Conservation (phyloP, 805 yeast species). For the Saturnispora halmiae region DNA sequence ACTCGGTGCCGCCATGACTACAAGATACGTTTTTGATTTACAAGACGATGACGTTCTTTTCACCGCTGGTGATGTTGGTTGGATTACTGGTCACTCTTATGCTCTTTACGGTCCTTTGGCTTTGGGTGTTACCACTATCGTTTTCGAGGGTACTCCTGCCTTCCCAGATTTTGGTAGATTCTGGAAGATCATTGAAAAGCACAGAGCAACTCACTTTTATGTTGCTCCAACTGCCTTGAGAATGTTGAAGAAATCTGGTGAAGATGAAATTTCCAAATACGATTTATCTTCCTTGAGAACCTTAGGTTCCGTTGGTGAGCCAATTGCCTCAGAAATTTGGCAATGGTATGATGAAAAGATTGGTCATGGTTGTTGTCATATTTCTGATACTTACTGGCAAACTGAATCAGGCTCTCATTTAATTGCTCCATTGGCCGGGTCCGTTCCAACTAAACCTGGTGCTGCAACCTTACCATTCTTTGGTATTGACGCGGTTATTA, state of each 20-base stretch:
- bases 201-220: slow-evolving; percentile 90
- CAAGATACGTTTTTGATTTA: slow-evolving; percentile 88
- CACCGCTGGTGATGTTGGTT: slow-evolving; percentile 98
- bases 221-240: slow-evolving; percentile 98
- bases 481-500: slow-evolving; percentile 82
- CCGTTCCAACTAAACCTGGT: slow-evolving; percentile 93
- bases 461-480: slow-evolving; percentile 95
- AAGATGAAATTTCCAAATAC: slow-evolving; percentile 66
- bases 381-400: slow-evolving; percentile 97
- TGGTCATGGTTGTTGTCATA: slow-evolving; percentile 83
- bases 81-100: slow-evolving; percentile 98
- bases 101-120: slow-evolving; percentile 89
- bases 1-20: slow-evolving; percentile 84
- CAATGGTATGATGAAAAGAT: slow-evolving; percentile 93
- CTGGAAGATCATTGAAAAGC: slow-evolving; percentile 91
- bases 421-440: slow-evolving; percentile 91
- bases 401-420: slow-evolving; percentile 96
- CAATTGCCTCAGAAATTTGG: slow-evolving; percentile 97
- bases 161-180: slow-evolving; percentile 92
- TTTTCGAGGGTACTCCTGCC: slow-evolving; percentile 96
- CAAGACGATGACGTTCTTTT: slow-evolving; percentile 81
- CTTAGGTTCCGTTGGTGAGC: slow-evolving; percentile 97
- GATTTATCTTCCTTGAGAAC: slow-evolving; percentile 83
- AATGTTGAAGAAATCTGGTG: slow-evolving; percentile 76
- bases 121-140: slow-evolving; percentile 82